A percentile compares a stretch with the other conserved stretches of the same genome.
phyloP scores from a whole-genome alignment of 2,329 filamentous ascomycete genomes.

The Aspergillus viridinutans region DNA sequence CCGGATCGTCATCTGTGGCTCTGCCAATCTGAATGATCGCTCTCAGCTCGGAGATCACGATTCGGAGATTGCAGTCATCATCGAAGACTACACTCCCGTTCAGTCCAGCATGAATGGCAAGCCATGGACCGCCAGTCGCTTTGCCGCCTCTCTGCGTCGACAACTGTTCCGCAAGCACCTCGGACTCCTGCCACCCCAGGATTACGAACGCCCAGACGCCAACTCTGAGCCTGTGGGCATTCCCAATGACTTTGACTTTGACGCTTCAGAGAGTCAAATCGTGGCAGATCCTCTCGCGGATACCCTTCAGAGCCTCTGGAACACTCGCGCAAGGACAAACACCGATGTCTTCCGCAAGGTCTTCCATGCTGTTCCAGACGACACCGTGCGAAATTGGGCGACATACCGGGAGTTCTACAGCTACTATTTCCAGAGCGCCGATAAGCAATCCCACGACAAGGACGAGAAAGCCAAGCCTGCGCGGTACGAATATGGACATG shows the following conservation, averaged over 20 bases:
- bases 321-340: conserved; percentile 55
- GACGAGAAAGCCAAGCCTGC: conserved; percentile 39
- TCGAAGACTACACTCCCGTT: conserved; percentile 74
- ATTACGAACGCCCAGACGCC: conserved; percentile 55
- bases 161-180: conserved; percentile 90
- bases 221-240: conserved; percentile 57
- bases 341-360: conserved; percentile 58
- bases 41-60: conserved; percentile 85
- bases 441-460: conserved; percentile 43
- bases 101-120: conserved; percentile 73
- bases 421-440: conserved; percentile 51
- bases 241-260: conserved; percentile 54
- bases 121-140: conserved; percentile 71
- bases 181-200: conserved; percentile 71
- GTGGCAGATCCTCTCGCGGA: conserved; percentile 58
- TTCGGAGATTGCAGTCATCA: conserved; percentile 82
- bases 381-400: conserved; percentile 56
- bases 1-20: conserved; percentile 76
- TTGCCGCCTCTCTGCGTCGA: conserved; percentile 73
- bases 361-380: conserved; percentile 60
- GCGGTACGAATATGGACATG: conserved; percentile 79
- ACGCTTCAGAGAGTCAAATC: conserved; percentile 43
- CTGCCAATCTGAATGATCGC: conserved; percentile 88
- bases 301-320: conserved; percentile 54
- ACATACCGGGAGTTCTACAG: conserved; percentile 62